A percentile compares a stretch with the other conserved stretches of the same genome.
phyloP scores from a whole-genome alignment of 2,329 filamentous ascomycete genomes.

The Trichoderma citrinoviride region DNA sequence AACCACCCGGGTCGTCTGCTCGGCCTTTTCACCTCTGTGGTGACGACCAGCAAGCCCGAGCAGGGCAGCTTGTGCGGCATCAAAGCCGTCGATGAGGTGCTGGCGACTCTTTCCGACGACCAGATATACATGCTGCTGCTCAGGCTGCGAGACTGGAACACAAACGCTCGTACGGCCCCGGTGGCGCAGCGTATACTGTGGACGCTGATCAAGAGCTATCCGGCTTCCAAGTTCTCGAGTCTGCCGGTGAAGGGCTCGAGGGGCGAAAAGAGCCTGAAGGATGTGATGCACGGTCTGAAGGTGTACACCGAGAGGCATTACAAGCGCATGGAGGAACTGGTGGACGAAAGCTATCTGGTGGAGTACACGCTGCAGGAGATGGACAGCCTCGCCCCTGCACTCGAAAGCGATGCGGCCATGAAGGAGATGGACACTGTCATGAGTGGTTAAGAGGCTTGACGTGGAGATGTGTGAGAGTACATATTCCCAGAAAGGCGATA shows the following conservation, averaged over 20 bases:
- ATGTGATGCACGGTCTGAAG: conserved; percentile 81
- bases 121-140: conserved; percentile 82
- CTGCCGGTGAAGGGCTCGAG: conserved; percentile 59
- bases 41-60: conserved; percentile 61
- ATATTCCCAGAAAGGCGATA: not conserved
- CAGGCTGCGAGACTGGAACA: conserved; percentile 93
- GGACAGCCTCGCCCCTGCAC: conserved; percentile 64
- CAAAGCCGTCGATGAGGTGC: conserved; percentile 75
- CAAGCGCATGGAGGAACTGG: conserved; percentile 79
- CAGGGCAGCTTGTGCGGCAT: conserved; percentile 62
- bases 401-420: conserved; percentile 36
- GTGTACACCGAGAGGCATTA: conserved; percentile 95
- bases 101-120: conserved; percentile 74
- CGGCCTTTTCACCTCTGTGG: conserved; percentile 76
- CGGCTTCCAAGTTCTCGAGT: conserved; percentile 71
- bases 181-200: conserved; percentile 84
- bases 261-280: conserved; percentile 68
- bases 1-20: conserved; percentile 91
- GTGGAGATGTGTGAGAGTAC: not conserved
- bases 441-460: conserved; percentile 33
- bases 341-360: conserved; percentile 91
- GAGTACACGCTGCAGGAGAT: conserved; percentile 93
- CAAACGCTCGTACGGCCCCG: conserved; percentile 80
- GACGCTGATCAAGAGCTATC: conserved; percentile 76
- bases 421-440: conserved; percentile 43